Percentiles rank a stretch among this genome's conserved stretches.
These are phyloP conservation scores for Metroxylon sagu DNA, from an alignment of 176 grass and related monocot species.

Conservation along the genomic window DNA sequence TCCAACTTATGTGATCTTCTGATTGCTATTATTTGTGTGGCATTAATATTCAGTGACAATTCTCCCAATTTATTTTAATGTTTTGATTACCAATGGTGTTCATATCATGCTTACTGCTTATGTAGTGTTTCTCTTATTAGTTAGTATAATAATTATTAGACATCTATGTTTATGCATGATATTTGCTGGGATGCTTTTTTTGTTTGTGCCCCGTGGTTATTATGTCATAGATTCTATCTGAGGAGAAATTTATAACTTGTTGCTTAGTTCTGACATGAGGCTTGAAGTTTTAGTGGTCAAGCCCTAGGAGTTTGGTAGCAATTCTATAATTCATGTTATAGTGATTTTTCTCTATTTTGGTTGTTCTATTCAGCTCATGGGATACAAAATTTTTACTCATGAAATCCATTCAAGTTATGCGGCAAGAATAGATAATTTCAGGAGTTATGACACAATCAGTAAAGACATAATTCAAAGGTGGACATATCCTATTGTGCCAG, in stretches of 20 bases:
- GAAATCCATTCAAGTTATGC: slow-evolving; percentile 83
- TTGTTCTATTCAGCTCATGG: slow-evolving; percentile 75
- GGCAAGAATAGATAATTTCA: slow-evolving; percentile 82
- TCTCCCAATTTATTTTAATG: no score
- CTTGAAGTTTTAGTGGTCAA: neutral
- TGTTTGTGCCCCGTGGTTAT: no score
- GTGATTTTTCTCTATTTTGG: neutral
- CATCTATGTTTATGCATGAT: no score
- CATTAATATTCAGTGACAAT: no score
- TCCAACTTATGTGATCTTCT: no score
- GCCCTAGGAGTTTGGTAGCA: no score
- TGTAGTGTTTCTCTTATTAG: no score
- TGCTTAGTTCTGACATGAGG: neutral
- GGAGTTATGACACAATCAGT: slow-evolving; percentile 86
- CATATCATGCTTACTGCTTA: no score
- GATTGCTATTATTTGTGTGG: no score
- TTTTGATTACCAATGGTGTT: no score
- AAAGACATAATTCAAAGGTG: slow-evolving; percentile 94
- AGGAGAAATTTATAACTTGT: neutral
- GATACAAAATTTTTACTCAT: slow-evolving; percentile 94
- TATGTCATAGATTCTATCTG: neutral
- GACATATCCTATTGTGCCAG: slow-evolving; percentile 83
- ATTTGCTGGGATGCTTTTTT: no score
- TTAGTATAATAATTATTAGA: no score
- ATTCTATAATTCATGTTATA: neutral